These are phyloP conservation scores for Fusarium palustre DNA, from an alignment of 2,329 filamentous ascomycete species.

Conservation along the genomic window DNA sequence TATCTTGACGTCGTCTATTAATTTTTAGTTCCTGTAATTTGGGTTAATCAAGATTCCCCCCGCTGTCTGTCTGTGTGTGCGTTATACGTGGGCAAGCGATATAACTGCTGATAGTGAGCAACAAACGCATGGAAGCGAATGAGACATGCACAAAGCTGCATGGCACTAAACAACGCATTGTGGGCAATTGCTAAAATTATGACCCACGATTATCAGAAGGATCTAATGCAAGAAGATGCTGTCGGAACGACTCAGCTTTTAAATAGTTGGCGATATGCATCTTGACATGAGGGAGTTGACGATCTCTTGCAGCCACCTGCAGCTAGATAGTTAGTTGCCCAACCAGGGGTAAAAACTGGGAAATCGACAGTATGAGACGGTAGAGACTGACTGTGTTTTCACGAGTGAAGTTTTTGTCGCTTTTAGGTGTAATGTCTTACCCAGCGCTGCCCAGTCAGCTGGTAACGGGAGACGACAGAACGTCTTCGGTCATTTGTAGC, in stretches of 20 bases:
- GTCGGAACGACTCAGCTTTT: slow-evolving; percentile 23
- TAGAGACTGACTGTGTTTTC: slow-evolving; percentile 32
- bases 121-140: slow-evolving; percentile 9
- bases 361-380: slow-evolving; percentile 30
- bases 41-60: slow-evolving; percentile 5
- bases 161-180: slow-evolving; percentile 25
- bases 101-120: slow-evolving; percentile 16
- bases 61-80: slow-evolving; percentile 11
- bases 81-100: slow-evolving; percentile 5
- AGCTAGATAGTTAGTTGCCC: slow-evolving; percentile 6
- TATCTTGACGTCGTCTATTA: slow-evolving; percentile 29
- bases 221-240: slow-evolving; percentile 24
- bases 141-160: slow-evolving; percentile 25
- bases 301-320: slow-evolving; percentile 33
- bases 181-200: slow-evolving; percentile 22
- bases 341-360: slow-evolving; percentile 20
- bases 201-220: slow-evolving; percentile 26
- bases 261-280: slow-evolving; percentile 23
- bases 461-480: slow-evolving; percentile 8
- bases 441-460: not conserved
- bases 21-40: slow-evolving; percentile 35
- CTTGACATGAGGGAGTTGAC: slow-evolving; percentile 37
- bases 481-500: slow-evolving; percentile 28
- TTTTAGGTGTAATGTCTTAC: slow-evolving; percentile 18
- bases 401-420: slow-evolving; percentile 2